A percentile compares a stretch with the other conserved stretches of the same genome.
Conservation (phyloP, 106 monocot species). For the Acorus calamus region DNA sequence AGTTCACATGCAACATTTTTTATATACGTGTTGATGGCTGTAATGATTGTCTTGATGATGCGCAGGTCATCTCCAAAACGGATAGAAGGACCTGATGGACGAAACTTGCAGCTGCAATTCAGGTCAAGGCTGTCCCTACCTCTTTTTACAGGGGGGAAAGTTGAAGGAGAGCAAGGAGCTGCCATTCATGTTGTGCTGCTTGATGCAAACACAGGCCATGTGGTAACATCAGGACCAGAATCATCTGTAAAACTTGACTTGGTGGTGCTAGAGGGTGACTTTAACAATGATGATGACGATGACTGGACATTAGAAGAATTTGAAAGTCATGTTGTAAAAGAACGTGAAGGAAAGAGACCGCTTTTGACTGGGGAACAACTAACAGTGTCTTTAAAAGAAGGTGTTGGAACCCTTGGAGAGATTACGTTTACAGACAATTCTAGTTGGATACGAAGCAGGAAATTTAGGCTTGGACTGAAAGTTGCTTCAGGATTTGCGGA, state of each 20-base stretch:
- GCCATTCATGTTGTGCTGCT: constrained; percentile 66
- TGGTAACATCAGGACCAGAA: constrained; percentile 52
- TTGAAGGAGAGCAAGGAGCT: constrained; percentile 74
- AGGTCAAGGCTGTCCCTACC: constrained; percentile 49
- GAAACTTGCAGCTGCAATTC: constrained; percentile 52
- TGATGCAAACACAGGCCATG: constrained; percentile 56
- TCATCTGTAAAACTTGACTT: constrained; percentile 59
- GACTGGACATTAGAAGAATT: constrained; percentile 61
- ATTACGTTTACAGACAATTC: constrained; percentile 72
- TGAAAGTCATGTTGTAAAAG: constrained; percentile 59
- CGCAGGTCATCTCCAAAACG: constrained; percentile 56
- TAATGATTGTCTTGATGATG: not conserved
- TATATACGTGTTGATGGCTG: too few relatives aligned
- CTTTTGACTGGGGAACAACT: constrained; percentile 59
- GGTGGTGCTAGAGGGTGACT: constrained; percentile 66
- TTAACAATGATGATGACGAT: constrained; percentile 72
- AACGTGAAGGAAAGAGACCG: constrained; percentile 68
- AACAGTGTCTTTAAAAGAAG: constrained; percentile 51
- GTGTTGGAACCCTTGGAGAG: constrained; percentile 64
- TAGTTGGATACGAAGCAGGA: constrained; percentile 69
- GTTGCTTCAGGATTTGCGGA: constrained; percentile 48
- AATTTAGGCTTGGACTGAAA: constrained; percentile 63
- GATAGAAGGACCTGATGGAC: constrained; percentile 59
- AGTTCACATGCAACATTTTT: too few relatives aligned
- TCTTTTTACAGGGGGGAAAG: constrained; percentile 67